Conservation (phyloP, 2,329 filamentous ascomycete species). For the Lecanicillium sp. region DNA sequence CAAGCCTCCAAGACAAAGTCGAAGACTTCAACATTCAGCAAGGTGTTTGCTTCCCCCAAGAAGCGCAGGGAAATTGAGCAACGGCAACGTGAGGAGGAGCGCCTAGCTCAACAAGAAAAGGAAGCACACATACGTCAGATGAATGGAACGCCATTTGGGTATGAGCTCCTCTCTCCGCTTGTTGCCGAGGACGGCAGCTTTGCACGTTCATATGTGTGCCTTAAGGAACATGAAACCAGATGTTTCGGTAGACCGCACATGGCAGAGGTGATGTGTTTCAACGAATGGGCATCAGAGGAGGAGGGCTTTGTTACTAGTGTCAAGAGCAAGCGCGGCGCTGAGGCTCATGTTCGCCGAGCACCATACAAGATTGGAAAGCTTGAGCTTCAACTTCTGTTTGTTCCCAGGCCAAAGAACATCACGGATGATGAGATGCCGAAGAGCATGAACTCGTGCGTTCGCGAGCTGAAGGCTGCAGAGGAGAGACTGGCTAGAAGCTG, state of each 20-base stretch:
- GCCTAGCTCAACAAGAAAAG: constrained; percentile 52
- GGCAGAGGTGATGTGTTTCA: constrained; percentile 91
- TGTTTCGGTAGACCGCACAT: constrained; percentile 84
- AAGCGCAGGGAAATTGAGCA: constrained; percentile 93
- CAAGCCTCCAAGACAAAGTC: constrained; percentile 49
- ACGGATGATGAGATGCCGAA: constrained; percentile 97
- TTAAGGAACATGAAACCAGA: constrained; percentile 83
- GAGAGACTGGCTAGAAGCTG: constrained; percentile 67
- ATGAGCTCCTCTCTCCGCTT: constrained; percentile 79
- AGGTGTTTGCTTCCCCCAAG: constrained; percentile 88
- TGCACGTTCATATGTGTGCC: constrained; percentile 82
- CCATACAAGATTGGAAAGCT: constrained; percentile 97
- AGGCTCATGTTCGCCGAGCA: constrained; percentile 66
- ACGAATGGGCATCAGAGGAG: constrained; percentile 95
- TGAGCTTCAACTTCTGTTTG: constrained; percentile 87
- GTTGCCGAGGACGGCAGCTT: constrained; percentile 91
- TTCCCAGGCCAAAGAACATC: constrained; percentile 80
- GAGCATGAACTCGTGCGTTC: constrained; percentile 95
- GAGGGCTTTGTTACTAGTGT: constrained; percentile 71
- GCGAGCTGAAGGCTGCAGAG: constrained; percentile 87
- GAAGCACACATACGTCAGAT: constrained; percentile 57
- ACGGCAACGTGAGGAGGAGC: constrained; percentile 73
- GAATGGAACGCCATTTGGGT: constrained; percentile 61
- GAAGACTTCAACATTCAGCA: constrained; percentile 84
- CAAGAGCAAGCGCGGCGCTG: constrained; percentile 81